Evolutionary conservation across 768 basidiomycete species (phyloP).

Genomic region (Suillus americanus): DNA sequence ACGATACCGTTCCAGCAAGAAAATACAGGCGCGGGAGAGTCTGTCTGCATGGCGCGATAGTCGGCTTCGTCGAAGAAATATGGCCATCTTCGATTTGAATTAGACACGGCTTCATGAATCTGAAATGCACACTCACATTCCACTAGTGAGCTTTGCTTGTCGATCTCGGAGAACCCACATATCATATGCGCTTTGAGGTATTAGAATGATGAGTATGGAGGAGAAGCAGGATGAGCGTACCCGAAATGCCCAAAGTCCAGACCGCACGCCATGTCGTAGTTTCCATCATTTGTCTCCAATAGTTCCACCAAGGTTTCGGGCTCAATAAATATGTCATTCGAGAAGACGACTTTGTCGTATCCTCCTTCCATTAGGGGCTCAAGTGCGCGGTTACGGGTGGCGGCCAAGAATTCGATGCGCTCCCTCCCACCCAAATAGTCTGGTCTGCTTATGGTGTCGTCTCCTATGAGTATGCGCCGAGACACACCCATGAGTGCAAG

Average conservation of each 20-base stretch:
- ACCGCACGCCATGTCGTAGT: constrained; percentile 45
- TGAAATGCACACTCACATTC: neutral
- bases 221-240: constrained; percentile 13
- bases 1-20: constrained; percentile 48
- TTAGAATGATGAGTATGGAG: too few species aligned
- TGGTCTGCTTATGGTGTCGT: constrained; percentile 24
- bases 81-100: constrained; percentile 31
- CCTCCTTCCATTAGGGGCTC: constrained; percentile 41
- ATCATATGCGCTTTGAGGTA: constrained; percentile 30
- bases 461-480: constrained; percentile 30
- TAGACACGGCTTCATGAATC: neutral
- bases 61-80: constrained; percentile 41
- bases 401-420: constrained; percentile 38
- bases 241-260: constrained; percentile 38
- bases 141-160: constrained; percentile 24
- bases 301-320: constrained; percentile 41
- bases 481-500: constrained; percentile 26
- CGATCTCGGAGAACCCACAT: constrained; percentile 39
- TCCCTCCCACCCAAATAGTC: constrained; percentile 16
- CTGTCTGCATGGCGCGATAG: constrained; percentile 34
- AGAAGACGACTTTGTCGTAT: constrained; percentile 40
- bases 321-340: constrained; percentile 42
- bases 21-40: constrained; percentile 43
- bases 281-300: constrained; percentile 35
- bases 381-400: constrained; percentile 41